A percentile compares a stretch with the other conserved stretches of the same genome.
These are phyloP conservation scores for Lentinus tigrinus DNA, from an alignment of 768 basidiomycete species.

Conservation along the genomic window DNA sequence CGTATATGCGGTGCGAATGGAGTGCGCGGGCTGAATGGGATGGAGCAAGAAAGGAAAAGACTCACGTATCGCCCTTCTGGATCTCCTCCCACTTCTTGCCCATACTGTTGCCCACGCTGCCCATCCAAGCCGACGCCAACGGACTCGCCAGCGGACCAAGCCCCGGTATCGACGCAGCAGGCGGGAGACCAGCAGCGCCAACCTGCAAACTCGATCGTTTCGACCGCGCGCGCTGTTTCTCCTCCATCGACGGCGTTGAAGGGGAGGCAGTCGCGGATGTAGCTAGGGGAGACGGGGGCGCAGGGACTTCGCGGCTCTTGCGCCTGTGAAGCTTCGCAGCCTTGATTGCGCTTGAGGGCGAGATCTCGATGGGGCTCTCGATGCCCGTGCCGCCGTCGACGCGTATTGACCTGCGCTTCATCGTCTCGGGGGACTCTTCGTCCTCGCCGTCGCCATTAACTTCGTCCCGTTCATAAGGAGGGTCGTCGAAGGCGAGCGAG, in stretches of 20 bases:
- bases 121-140: conserved; percentile 33
- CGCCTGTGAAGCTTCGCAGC: conserved; percentile 27
- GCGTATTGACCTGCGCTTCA: conserved; percentile 8
- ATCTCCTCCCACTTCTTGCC: conserved; percentile 63
- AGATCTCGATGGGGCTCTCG: conserved; percentile 20
- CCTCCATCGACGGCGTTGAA: conserved; percentile 11
- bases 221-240: background rate
- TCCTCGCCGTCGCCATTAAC: conserved; percentile 31
- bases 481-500: conserved; percentile 40
- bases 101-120: conserved; percentile 46
- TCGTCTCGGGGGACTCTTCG: conserved; percentile 41
- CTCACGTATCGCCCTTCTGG: conserved; percentile 54
- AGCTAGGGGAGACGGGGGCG: conserved; percentile 1
- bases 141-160: conserved; percentile 31
- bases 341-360: conserved; percentile 16
- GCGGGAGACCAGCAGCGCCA: conserved; percentile 25
- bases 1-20: background rate
- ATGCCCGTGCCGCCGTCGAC: conserved; percentile 13
- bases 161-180: conserved; percentile 41
- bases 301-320: conserved; percentile 27
- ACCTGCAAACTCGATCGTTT: conserved; percentile 18
- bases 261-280: conserved; percentile 4
- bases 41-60: conserved; percentile 17
- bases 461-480: conserved; percentile 15
- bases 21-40: background rate